These are phyloP conservation scores for Scheffersomyces amazonensis DNA, from an alignment of 805 yeast species.

Conservation along the genomic window DNA sequence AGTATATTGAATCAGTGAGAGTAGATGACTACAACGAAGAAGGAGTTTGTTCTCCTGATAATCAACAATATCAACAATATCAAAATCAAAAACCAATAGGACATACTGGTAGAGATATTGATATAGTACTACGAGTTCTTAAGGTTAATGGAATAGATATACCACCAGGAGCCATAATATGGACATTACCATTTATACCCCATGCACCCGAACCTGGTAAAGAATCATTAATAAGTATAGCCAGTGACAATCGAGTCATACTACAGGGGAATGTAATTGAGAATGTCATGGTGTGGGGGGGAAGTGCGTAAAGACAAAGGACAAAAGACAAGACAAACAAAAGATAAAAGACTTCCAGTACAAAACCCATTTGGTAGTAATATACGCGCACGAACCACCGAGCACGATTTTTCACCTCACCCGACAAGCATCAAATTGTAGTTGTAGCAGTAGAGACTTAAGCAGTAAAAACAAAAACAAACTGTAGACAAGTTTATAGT, in stretches of 20 bases:
- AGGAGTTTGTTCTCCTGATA: background rate
- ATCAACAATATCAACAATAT: slow-evolving; percentile 1
- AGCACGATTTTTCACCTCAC: too few relatives aligned
- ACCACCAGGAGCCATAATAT: slow-evolving; percentile 17
- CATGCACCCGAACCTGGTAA: slow-evolving; percentile 2
- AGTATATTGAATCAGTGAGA: slow-evolving; percentile 14
- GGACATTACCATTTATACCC: slow-evolving; percentile 27
- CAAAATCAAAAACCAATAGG: background rate
- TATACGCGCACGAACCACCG: too few relatives aligned
- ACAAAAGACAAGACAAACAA: too few relatives aligned
- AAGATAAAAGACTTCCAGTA: too few relatives aligned
- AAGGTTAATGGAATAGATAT: slow-evolving; percentile 33
- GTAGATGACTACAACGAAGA: slow-evolving; percentile 3
- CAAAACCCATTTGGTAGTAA: too few relatives aligned
- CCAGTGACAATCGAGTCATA: slow-evolving; percentile 19
- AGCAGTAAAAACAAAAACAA: too few relatives aligned
- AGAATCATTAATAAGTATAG: slow-evolving; percentile 13
- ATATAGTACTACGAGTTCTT: slow-evolving; percentile 20
- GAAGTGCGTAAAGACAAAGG: background rate
- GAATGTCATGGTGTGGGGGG: slow-evolving; percentile 25
- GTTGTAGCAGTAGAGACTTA: too few relatives aligned
- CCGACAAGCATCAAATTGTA: too few relatives aligned
- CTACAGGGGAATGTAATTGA: slow-evolving; percentile 27
- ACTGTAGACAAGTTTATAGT: too few relatives aligned
- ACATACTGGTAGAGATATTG: slow-evolving; percentile 4